Conservation (phyloP, 2,329 filamentous ascomycete genomes). For the Colletotrichum echinochloae region DNA sequence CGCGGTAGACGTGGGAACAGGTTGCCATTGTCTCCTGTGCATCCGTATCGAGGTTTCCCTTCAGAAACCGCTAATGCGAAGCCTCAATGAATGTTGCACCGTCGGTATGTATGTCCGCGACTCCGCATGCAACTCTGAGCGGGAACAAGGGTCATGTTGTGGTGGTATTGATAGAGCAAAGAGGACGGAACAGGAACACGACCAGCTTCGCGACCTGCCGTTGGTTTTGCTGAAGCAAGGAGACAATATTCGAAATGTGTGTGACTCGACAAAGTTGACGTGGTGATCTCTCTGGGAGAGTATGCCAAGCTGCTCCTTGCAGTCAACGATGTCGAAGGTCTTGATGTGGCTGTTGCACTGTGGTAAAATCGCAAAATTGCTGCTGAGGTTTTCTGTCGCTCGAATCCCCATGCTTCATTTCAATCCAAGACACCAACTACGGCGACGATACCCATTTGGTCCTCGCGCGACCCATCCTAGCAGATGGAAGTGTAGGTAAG, state of each 20-base stretch:
- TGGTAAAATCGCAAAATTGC: not conserved
- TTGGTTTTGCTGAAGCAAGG: conserved; percentile 9
- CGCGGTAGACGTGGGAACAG: conserved; percentile 17
- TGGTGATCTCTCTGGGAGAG: conserved; percentile 3
- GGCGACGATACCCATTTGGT: conserved; percentile 13
- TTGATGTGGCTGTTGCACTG: not conserved
- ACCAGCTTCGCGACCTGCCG: not conserved
- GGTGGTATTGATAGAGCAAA: conserved; percentile 1
- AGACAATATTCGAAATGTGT: conserved; percentile 22
- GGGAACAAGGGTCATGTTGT: conserved; percentile 3
- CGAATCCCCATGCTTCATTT: conserved; percentile 14
- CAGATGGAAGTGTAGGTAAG: not conserved
- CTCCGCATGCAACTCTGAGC: not conserved
- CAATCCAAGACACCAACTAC: conserved; percentile 24
- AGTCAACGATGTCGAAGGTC: not conserved
- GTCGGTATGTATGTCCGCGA: conserved; percentile 2
- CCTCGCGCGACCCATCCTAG: conserved; percentile 1
- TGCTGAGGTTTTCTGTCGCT: not conserved
- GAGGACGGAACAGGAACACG: not conserved
- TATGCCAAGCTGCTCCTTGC: conserved; percentile 14
- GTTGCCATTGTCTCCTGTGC: not conserved
- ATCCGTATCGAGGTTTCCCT: conserved; percentile 3
- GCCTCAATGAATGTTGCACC: not conserved
- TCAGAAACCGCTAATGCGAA: not conserved
- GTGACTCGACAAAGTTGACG: conserved; percentile 26